Evolutionary conservation across 345 rosid genomes (phyloP), one percentile per base, ranked within the genome.

Genomic region (Pelargonium nanum): DNA sequence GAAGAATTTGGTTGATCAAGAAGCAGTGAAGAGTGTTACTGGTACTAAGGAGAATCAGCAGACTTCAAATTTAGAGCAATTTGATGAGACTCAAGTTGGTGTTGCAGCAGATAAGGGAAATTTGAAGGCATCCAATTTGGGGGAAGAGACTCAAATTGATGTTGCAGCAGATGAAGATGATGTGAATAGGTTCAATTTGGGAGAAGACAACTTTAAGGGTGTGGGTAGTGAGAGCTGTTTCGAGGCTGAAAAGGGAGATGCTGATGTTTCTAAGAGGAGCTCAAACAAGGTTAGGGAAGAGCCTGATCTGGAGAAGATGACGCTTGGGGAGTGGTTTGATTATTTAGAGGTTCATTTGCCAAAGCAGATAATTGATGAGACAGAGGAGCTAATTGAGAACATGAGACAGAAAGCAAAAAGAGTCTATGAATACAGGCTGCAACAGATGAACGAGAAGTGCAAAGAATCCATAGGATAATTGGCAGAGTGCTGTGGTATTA

Each of bases 281-380:
- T 26, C 56, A 0, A n/a, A 23, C 53, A 50, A 56, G 52, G 26
- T 19, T 63, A 28, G 78, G 71, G 70, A 32, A n/a, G 32, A 32
- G 57, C 64, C 63, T n/a, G 67, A 69, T 63, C 75, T 82, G 65
- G 78, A 65, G 58, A 80, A 71, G 66, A 80, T 85, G 81, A 77
- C 81, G 17, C 24, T 85, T 28, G 73, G 74, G 63, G 77, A 89
- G 28, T 93, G 89, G 97, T 84, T 87, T 63, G 77, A 78, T 58
- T 77, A 50, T 62, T 52, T 85, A 82, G 85, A 80, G 68, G 74
- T 57, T 55, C 34, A 82, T 52, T 55, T 82, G 66, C 82, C 70
- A 0, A 74, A 79, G 71, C 85, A 81, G 77, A 81, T 77, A 48
- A 32, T 61, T 2, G 80, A 80, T 24, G 82, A 70, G 20, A 81